These are phyloP conservation scores for Hordeum marinum DNA, from an alignment of 176 grass and related monocot species.

Conservation along the genomic window DNA sequence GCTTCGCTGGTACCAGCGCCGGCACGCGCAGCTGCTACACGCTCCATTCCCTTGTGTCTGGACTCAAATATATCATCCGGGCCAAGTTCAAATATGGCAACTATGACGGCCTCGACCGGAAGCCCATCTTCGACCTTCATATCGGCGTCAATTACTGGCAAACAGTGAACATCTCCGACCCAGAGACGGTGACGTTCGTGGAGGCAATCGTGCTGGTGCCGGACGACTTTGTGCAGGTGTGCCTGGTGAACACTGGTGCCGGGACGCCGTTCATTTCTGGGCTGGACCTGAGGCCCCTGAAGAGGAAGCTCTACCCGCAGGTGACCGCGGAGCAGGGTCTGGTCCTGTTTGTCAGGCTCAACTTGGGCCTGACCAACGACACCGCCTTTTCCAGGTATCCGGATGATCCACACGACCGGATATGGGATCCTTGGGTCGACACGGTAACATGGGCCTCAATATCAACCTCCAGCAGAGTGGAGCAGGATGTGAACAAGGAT, in stretches of 20 bases:
- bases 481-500: neutral
- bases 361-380: conserved; percentile 13
- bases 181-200: rapidly evolving
- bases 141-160: conserved; percentile 55
- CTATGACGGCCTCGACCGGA: conserved; percentile 33
- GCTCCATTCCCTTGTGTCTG: conserved; percentile 21
- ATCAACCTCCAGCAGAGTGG: neutral
- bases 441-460: neutral
- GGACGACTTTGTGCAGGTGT: conserved; percentile 34
- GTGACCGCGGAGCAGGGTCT: conserved; percentile 19
- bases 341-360: neutral
- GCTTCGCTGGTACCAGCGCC: too few relatives aligned
- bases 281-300: conserved; percentile 49
- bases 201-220: conserved; percentile 29
- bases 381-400: conserved; percentile 30
- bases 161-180: conserved; percentile 24
- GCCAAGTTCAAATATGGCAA: conserved; percentile 51
- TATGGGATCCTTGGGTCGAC: neutral
- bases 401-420: conserved; percentile 26
- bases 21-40: conserved; percentile 50
- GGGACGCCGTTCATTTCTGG: conserved; percentile 68
- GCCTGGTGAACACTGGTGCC: conserved; percentile 42
- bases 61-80: conserved; percentile 42
- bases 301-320: conserved; percentile 3
- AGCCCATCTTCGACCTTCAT: conserved; percentile 44